A percentile compares a stretch with the other conserved stretches of the same genome.
Conservation (phyloP, 371 early-diverging fungal genomes). For the Syncephalastrum racemosum region DNA sequence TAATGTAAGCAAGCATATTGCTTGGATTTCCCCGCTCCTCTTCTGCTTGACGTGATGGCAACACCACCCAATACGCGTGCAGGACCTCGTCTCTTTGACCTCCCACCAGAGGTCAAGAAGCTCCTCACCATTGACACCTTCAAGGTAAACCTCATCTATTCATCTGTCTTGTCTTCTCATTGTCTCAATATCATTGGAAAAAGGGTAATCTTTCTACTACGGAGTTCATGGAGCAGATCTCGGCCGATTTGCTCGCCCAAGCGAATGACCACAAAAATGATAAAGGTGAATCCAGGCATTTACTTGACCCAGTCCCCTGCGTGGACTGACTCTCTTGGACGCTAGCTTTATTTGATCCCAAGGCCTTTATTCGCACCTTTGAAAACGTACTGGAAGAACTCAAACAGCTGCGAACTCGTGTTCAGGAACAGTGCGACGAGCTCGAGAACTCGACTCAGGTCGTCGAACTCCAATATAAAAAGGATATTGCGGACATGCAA, state of each 20-base stretch:
- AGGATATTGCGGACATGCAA: conserved; percentile 71
- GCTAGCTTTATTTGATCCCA: conserved; percentile 61
- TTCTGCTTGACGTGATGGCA: no score
- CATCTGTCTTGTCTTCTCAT: no score
- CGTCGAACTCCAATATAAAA: conserved; percentile 74
- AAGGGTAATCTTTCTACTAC: conserved; percentile 55
- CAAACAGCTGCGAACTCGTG: conserved; percentile 65
- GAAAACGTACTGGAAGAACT: conserved; percentile 86
- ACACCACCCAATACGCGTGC: no score
- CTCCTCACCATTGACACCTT: conserved; percentile 27
- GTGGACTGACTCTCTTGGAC: no score
- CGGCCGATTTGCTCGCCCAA: conserved; percentile 35
- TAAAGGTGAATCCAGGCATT: background rate
- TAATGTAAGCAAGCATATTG: no score
- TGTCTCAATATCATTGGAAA: background rate
- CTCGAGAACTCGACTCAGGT: conserved; percentile 75
- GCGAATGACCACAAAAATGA: conserved; percentile 20
- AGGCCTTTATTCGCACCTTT: conserved; percentile 88
- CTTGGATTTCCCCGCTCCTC: no score
- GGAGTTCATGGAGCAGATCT: conserved; percentile 61
- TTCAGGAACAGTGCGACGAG: conserved; percentile 81
- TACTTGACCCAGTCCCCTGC: background rate
- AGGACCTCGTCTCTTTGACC: conserved; percentile 19
- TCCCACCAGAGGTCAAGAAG: conserved; percentile 23
- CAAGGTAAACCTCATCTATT: conserved; percentile 18